These are phyloP conservation scores for Sindora glabra DNA, from an alignment of 306 rosid genomes.

Conservation along the genomic window DNA sequence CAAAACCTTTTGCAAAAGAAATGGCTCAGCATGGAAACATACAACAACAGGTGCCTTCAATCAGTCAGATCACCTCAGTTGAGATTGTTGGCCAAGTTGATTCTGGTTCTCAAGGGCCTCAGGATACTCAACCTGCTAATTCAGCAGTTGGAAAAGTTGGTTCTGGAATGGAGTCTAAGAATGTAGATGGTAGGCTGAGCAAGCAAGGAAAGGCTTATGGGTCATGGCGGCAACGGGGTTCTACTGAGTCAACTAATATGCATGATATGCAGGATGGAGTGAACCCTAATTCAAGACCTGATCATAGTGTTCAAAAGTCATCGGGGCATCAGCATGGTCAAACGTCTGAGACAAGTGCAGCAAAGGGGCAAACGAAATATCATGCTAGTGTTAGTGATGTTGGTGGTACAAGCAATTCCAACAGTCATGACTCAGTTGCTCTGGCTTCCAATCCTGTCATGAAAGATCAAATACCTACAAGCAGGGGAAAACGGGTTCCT, in stretches of 20 bases:
- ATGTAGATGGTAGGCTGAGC: conserved; percentile 45
- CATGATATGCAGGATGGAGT: conserved; percentile 44
- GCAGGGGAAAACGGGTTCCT: conserved; percentile 48
- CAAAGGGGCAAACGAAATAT: conserved; percentile 40
- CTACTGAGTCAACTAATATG: conserved; percentile 27
- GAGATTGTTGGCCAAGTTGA: conserved; percentile 33
- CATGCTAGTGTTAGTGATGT: conserved; percentile 35
- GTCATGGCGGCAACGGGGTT: conserved; percentile 65
- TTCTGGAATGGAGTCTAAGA: conserved; percentile 42
- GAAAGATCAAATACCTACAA: conserved; percentile 45
- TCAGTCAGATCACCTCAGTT: conserved; percentile 31
- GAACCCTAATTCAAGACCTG: conserved; percentile 25
- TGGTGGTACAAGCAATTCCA: conserved; percentile 40
- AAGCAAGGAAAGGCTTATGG: conserved; percentile 66
- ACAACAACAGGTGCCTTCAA: conserved; percentile 30
- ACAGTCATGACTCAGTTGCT: conserved; percentile 29
- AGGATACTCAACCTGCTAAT: conserved; percentile 25
- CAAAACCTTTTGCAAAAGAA: conserved; percentile 96
- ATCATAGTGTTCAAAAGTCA: conserved; percentile 29
- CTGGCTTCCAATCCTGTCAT: conserved; percentile 25
- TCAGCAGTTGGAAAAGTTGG: conserved; percentile 34
- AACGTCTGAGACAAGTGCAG: conserved; percentile 24
- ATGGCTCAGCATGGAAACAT: conserved; percentile 79
- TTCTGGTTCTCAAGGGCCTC: conserved; percentile 34
- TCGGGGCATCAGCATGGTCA: conserved; percentile 32